Conservation (phyloP, 2,329 filamentous ascomycete genomes). For the Xylaria sp. region DNA sequence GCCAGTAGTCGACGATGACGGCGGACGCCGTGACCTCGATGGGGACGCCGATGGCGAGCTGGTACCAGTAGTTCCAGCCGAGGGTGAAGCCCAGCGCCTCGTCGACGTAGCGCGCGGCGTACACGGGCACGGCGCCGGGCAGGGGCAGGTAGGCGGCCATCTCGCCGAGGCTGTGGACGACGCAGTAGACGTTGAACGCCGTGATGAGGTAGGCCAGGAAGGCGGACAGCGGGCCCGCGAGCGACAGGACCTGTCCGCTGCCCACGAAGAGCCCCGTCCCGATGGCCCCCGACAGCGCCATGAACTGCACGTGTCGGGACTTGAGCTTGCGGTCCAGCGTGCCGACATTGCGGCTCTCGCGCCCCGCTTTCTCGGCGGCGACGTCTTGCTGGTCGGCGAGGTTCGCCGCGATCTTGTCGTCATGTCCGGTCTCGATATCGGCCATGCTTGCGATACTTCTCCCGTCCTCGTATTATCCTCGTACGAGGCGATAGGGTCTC, state of each 20-base stretch:
- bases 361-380: conserved; percentile 27
- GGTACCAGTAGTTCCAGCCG: conserved; percentile 56
- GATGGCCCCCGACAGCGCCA: conserved; percentile 46
- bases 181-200: conserved; percentile 51
- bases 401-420: conserved; percentile 14
- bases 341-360: conserved; percentile 38
- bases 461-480: not conserved
- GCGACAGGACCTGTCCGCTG: conserved; percentile 46
- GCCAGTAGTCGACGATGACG: conserved; percentile 52
- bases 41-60: conserved; percentile 52
- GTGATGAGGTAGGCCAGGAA: conserved; percentile 47
- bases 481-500: not conserved
- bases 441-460: conserved; percentile 24
- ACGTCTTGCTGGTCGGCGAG: conserved; percentile 18
- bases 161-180: conserved; percentile 55
- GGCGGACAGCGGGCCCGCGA: conserved; percentile 46
- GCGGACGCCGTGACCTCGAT: conserved; percentile 51
- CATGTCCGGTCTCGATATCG: conserved; percentile 27
- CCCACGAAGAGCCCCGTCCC: conserved; percentile 50
- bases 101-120: conserved; percentile 52
- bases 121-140: conserved; percentile 55
- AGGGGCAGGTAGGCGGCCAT: conserved; percentile 65
- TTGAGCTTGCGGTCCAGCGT: conserved; percentile 44
- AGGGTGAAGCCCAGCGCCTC: conserved; percentile 51
- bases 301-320: conserved; percentile 46